These are phyloP conservation scores for Saprolegnia parasitica DNA, from an alignment of 352 stramenopile genomes.

Conservation along the genomic window DNA sequence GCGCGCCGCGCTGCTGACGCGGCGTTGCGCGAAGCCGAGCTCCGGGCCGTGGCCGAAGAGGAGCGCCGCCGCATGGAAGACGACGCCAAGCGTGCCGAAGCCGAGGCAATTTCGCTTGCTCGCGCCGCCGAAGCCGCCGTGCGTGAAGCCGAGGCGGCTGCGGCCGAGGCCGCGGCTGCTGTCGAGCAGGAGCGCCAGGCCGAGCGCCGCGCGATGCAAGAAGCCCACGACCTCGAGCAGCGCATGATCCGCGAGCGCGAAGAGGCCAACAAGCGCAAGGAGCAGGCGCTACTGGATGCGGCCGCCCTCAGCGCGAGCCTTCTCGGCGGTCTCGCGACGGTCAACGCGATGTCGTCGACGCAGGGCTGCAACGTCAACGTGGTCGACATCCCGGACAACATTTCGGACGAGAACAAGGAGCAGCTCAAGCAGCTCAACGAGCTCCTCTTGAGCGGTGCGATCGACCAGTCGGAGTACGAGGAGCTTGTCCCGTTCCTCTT, in stretches of 20 bases:
- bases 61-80: slow-evolving; percentile 69
- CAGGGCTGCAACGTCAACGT: slow-evolving; percentile 59
- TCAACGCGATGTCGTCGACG: slow-evolving; percentile 44
- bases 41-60: slow-evolving; percentile 46
- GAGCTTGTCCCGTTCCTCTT: slow-evolving; percentile 84
- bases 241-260: slow-evolving; percentile 53
- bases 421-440: slow-evolving; percentile 83
- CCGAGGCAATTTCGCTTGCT: slow-evolving; percentile 52
- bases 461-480: slow-evolving; percentile 81
- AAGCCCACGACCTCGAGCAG: slow-evolving; percentile 58
- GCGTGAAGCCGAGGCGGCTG: slow-evolving; percentile 55
- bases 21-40: slow-evolving; percentile 51
- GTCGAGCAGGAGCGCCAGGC: slow-evolving; percentile 78
- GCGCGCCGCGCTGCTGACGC: slow-evolving; percentile 51
- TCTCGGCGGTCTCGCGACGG: slow-evolving; percentile 67
- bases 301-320: slow-evolving; percentile 73
- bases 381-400: slow-evolving; percentile 74
- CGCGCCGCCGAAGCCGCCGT: slow-evolving; percentile 54
- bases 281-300: slow-evolving; percentile 56
- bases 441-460: slow-evolving; percentile 72
- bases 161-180: slow-evolving; percentile 66
- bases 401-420: slow-evolving; percentile 82
- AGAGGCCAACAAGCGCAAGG: slow-evolving; percentile 53
- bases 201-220: slow-evolving; percentile 71
- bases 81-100: slow-evolving; percentile 56